phyloP scores from a whole-genome alignment of 1,284 basidiomycete species.

The Marasmius sp. region DNA sequence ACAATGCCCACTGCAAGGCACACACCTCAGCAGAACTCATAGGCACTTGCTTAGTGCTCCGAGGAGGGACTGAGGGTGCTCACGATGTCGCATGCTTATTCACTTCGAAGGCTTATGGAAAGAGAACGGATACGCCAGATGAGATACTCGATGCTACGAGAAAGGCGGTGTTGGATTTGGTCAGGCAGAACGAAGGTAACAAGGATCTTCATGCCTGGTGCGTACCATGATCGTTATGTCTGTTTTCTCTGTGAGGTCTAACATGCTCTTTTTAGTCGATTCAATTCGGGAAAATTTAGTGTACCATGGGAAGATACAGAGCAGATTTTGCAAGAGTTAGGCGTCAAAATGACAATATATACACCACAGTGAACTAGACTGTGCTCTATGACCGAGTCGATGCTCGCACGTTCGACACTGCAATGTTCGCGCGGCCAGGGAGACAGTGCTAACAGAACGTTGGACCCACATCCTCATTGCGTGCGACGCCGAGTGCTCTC shows the following conservation, averaged over 20 bases:
- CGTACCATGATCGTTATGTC: conserved; percentile 7
- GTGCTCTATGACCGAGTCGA: too few relatives aligned
- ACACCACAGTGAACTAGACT: neutral
- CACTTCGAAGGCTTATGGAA: conserved; percentile 37
- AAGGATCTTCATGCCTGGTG: conserved; percentile 39
- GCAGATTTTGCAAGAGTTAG: conserved; percentile 30
- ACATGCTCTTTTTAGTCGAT: conserved; percentile 25
- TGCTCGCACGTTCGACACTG: too few relatives aligned
- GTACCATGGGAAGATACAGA: conserved; percentile 39
- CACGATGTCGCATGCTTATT: conserved; percentile 39
- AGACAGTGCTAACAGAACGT: too few relatives aligned
- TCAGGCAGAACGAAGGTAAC: conserved; percentile 27
- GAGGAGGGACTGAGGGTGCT: conserved; percentile 18
- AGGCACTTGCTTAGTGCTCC: conserved; percentile 36
- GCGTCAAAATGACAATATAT: conserved; percentile 24
- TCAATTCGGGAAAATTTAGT: conserved; percentile 41
- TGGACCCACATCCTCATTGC: too few relatives aligned
- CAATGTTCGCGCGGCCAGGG: too few relatives aligned
- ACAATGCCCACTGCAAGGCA: conserved; percentile 31
- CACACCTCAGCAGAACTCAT: conserved; percentile 23
- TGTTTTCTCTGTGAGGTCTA: neutral
- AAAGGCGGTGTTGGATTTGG: conserved; percentile 30
- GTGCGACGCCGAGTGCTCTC: too few relatives aligned
- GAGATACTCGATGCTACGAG: conserved; percentile 34
- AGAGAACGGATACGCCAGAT: conserved; percentile 31